Base-by-base conservation (phyloP, 1,284 basidiomycete genomes). In the Leccinum angustisporum region DNA sequence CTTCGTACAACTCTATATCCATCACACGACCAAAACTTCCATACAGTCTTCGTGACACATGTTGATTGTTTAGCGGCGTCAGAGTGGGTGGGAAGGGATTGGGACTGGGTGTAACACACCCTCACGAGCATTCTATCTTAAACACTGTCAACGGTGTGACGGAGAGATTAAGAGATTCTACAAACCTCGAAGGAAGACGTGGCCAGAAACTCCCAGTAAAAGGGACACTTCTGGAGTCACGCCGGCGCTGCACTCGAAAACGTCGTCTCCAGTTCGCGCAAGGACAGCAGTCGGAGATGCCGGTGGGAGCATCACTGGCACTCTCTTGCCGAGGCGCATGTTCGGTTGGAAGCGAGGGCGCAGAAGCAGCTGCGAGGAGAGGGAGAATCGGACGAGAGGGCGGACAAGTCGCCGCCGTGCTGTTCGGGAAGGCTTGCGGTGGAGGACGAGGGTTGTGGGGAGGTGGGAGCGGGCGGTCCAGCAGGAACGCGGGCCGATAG, bases 61-160 rank as follows among this genome's bases (percentile, higher is more conserved):
- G 62, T 88, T 76, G 31, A 83, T 79, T 6, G 86, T 83, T 5
- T 80, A 83, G 1, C 88, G 83, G 68, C 92, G 68, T 93, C 86
- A 68, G 93, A 94, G 55, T 80, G 73, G 5, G 71, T 65, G 4
- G 82, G 76, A 1, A 91, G 67, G 27, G 76, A 76, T 61, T 85
- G 83, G 5, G 77, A 76, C 58, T 83, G 82, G 5, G 85, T 85
- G 68, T 88, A 86, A 54, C 82, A 85, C 13, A 88, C 80, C 63
- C 91, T 84, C 53, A 95, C 86, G 13, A 94, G 81, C 91, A 95
- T 95, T 66, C 93, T 83, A 73, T 95, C 93, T 91, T 74, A 61
- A 61, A 63, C 57, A 62, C 55, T n/a, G 46, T 30, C 27, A 30
- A 30, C 27, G n/a, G 30, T 14, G 13, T 25, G 51, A 56, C n/a